Base-by-base conservation (phyloP, 345 rosid species). In the Salix brachista region DNA sequence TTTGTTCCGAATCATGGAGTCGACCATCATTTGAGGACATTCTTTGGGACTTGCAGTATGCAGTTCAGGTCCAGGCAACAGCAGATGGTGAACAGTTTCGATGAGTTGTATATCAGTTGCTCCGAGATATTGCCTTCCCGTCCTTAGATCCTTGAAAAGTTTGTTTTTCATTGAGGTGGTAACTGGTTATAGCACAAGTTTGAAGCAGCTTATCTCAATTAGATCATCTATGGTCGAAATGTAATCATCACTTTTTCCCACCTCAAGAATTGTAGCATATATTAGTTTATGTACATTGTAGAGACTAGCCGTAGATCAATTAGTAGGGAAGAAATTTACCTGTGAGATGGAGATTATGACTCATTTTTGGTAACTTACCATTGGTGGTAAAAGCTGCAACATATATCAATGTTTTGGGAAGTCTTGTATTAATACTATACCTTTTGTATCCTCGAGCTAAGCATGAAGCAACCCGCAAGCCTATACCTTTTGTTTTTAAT, bases 21-120 rank as follows among this genome's bases (percentile, higher is more conserved):
- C 86, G 90, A 2, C 90, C 90, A 1, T 83, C 90, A 5, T 80
- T 84, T 16, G 90, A 87, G 74, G 90, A 87, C 82, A 82, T 87
- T 58, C 87, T 87, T 13, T 87, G 88, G 87, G 77, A 87, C 84
- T 73, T 87, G 69, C 88, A 85, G 75, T 81, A 87, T 75, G 90
- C 90, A 80, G 87, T 83, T 79, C 88, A 87, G 81, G 68, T 87
- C 69, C 88, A 84, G 80, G 84, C 69, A 41, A 75, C 88, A 60
- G 81, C 78, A 66, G 85, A 80, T n/a, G 70, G 76, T 34, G 83
- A 79, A 39, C 79, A 76, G 34, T 37, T 9, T 32, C 9, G 39
- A 54, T 18, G 34, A 28, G 71, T 52, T 80, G 46, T 32, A 10
- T 5, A 14, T 25, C 36, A 54, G 18, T 68, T 62, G 18, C 36